Percentiles rank a stretch among this genome's conserved stretches.
phyloP scores from a whole-genome alignment of 2,329 filamentous ascomycete species.

The Hypoxylon sp. region DNA sequence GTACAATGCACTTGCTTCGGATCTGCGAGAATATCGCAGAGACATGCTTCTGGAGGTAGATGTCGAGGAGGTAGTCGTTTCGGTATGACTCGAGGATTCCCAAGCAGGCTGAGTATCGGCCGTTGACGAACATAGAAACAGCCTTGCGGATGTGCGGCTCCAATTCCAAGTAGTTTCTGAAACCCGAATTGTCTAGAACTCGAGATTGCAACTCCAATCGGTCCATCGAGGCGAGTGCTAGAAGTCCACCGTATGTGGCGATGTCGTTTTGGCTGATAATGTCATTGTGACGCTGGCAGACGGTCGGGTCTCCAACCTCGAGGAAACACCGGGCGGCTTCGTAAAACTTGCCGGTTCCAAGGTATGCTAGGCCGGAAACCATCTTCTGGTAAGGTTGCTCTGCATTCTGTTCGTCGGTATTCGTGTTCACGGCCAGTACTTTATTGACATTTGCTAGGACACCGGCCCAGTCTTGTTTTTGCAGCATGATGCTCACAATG shows the following conservation, averaged over 20 bases:
- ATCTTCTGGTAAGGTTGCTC: slow-evolving; percentile 68
- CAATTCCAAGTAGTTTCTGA: slow-evolving; percentile 89
- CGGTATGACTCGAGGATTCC: slow-evolving; percentile 85
- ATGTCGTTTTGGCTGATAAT: slow-evolving; percentile 88
- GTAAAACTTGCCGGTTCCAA: slow-evolving; percentile 63
- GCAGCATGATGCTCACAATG: slow-evolving; percentile 80
- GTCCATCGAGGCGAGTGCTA: slow-evolving; percentile 91
- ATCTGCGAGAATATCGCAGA: slow-evolving; percentile 79
- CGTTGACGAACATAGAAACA: slow-evolving; percentile 88
- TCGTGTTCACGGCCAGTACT: slow-evolving; percentile 66
- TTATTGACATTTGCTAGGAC: slow-evolving; percentile 75
- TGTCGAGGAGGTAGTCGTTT: slow-evolving; percentile 89
- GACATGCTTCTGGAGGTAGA: slow-evolving; percentile 85
- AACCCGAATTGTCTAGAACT: slow-evolving; percentile 84
- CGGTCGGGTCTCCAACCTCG: slow-evolving; percentile 66
- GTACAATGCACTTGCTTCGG: slow-evolving; percentile 90
- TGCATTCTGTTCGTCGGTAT: slow-evolving; percentile 62
- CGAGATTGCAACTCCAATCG: slow-evolving; percentile 79
- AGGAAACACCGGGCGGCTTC: slow-evolving; percentile 83
- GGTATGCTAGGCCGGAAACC: slow-evolving; percentile 65
- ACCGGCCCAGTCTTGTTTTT: slow-evolving; percentile 82
- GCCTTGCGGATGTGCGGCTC: slow-evolving; percentile 96
- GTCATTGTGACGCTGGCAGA: slow-evolving; percentile 73
- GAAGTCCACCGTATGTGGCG: slow-evolving; percentile 90
- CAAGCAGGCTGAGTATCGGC: slow-evolving; percentile 89